Conservation (phyloP, 805 yeast species). For the Candida hispaniensis region DNA sequence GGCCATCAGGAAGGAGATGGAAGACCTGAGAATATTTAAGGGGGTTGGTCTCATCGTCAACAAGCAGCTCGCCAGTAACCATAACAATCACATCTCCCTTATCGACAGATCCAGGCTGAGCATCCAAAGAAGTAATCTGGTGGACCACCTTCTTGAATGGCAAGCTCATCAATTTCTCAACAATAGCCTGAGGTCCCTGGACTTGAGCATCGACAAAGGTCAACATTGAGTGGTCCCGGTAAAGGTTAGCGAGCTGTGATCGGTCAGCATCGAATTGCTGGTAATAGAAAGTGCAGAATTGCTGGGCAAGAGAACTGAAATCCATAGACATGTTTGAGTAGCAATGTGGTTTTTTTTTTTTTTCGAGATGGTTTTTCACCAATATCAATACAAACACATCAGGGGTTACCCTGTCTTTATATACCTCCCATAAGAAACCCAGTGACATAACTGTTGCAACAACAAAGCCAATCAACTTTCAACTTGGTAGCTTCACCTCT, state of each 20-base stretch:
- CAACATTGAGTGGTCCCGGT: conserved; percentile 95
- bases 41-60: conserved; percentile 90
- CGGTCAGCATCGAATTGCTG: conserved; percentile 91
- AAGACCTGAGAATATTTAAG: conserved; percentile 96
- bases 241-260: conserved; percentile 80
- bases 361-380: conserved; percentile 1
- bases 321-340: conserved; percentile 22
- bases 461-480: too few relatives aligned
- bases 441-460: too few relatives aligned
- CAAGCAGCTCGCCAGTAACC: conserved; percentile 91
- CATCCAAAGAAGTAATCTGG: conserved; percentile 89
- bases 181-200: conserved; percentile 88
- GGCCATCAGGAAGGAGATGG: conserved; percentile 89
- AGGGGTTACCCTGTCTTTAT: too few relatives aligned
- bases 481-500: too few relatives aligned
- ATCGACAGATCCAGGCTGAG: conserved; percentile 90
- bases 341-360: conserved; percentile 1
- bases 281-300: conserved; percentile 91
- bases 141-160: conserved; percentile 92
- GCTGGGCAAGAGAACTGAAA: conserved; percentile 36
- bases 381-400: too few relatives aligned
- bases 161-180: conserved; percentile 78
- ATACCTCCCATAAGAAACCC: too few relatives aligned
- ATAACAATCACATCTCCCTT: conserved; percentile 84
- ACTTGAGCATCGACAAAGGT: conserved; percentile 90